Evolutionary conservation across 2,329 filamentous ascomycete species (phyloP).

Genomic region (Colletotrichum gigasporum): DNA sequence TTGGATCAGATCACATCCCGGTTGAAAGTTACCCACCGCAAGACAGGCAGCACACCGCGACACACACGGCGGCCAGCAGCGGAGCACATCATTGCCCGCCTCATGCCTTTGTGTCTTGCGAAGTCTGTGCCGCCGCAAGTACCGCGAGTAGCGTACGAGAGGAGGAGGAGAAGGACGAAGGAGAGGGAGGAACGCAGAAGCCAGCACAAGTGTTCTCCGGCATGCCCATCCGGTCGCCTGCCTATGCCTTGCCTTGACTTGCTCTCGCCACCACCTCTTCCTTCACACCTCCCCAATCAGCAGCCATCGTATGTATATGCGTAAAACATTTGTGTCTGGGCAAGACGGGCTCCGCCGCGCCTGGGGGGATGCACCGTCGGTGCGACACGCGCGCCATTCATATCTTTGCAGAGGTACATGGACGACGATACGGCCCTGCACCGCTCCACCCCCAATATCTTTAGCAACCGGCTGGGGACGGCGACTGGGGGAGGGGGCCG

Average conservation of each 20-base stretch:
- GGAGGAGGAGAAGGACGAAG: too few species aligned
- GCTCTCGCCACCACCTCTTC: too few species aligned
- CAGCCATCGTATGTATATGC: neutral
- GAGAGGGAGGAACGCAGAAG: too few species aligned
- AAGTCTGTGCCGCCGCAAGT: too few species aligned
- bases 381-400: conserved; percentile 17
- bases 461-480: conserved; percentile 6
- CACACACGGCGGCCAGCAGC: neutral
- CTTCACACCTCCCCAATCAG: neutral
- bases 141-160: too few species aligned
- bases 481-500: neutral
- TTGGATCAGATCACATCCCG: conserved; percentile 2
- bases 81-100: conserved; percentile 18
- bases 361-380: conserved; percentile 4
- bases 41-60: neutral
- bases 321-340: conserved; percentile 8
- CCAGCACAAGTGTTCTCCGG: too few species aligned
- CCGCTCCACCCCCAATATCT: neutral
- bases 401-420: neutral
- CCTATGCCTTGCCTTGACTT: neutral
- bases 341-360: neutral
- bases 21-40: neutral
- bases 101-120: too few species aligned
- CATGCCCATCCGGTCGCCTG: too few species aligned
- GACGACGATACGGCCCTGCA: neutral